These are phyloP conservation scores for Acanthamoeba royreba DNA, from an alignment of 208 protist species.

Conservation along the genomic window DNA sequence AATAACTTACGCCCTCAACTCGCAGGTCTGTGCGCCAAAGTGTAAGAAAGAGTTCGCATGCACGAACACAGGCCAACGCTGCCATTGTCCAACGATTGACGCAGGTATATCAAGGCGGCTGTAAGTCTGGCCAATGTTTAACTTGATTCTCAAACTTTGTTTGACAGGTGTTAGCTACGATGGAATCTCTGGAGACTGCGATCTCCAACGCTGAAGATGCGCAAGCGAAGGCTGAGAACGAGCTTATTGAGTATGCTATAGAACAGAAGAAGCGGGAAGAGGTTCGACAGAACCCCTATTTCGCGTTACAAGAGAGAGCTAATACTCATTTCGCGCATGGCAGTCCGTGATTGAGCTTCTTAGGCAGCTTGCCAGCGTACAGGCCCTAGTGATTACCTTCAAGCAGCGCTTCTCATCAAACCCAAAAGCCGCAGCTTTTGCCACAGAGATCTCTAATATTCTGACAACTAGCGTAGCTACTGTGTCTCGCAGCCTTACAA, in stretches of 20 bases:
- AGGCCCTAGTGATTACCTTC: neutral
- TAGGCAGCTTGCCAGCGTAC: neutral
- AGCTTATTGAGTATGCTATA: neutral
- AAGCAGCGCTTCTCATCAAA: neutral
- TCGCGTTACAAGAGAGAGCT: no score
- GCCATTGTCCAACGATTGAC: neutral
- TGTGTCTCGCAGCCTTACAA: neutral
- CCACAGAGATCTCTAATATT: neutral
- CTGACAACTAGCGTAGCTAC: neutral
- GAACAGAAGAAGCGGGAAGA: conserved; percentile 19
- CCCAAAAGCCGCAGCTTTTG: neutral
- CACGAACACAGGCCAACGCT: neutral
- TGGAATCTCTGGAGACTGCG: neutral
- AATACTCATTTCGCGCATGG: no score
- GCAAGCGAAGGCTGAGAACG: conserved; percentile 33
- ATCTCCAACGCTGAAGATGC: conserved; percentile 17
- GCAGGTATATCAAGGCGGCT: neutral
- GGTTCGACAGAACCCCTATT: neutral
- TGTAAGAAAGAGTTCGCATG: neutral
- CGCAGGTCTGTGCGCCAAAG: neutral
- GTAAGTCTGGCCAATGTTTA: neutral
- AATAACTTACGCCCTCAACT: neutral
- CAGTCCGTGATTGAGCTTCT: neutral
- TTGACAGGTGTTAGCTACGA: neutral
- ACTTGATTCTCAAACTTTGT: no score